phyloP scores from a whole-genome alignment of 2,329 filamentous ascomycete species.

The Parasarocladium wereldwijsianum region DNA sequence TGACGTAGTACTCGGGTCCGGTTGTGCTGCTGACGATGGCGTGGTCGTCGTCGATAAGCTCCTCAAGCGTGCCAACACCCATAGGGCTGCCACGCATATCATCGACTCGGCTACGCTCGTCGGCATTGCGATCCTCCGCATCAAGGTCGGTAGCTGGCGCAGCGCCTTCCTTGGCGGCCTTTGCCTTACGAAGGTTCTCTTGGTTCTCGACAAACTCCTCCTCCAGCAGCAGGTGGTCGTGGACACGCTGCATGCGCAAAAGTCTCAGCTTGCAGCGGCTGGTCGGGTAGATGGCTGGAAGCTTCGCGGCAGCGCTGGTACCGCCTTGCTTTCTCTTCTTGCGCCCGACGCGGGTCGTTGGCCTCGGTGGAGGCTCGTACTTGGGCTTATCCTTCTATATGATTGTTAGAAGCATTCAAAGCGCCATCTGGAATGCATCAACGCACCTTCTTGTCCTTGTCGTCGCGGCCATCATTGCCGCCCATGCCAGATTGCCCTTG shows the following conservation, averaged over 20 bases:
- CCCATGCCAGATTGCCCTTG: conserved; percentile 82
- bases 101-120: conserved; percentile 88
- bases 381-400: conserved; percentile 96
- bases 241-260: conserved; percentile 94
- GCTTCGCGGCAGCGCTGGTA: conserved; percentile 86
- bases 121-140: conserved; percentile 64
- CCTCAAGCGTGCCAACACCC: conserved; percentile 94
- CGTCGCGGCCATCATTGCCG: conserved; percentile 58
- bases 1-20: conserved; percentile 96
- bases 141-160: conserved; percentile 54
- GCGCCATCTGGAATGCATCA: background rate
- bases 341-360: conserved; percentile 89
- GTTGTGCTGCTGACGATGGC: conserved; percentile 97
- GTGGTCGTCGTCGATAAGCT: conserved; percentile 98
- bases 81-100: conserved; percentile 98
- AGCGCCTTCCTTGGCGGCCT: conserved; percentile 59
- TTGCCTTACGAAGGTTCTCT: conserved; percentile 85
- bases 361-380: conserved; percentile 96
- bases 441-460: conserved; percentile 85
- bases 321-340: conserved; percentile 97
- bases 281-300: conserved; percentile 86
- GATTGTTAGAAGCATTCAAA: background rate
- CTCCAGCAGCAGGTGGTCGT: conserved; percentile 91
- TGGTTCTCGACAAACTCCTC: conserved; percentile 99
- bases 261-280: conserved; percentile 95